Evolutionary conservation across 1,284 basidiomycete species (phyloP).

Genomic region (Tetrapyrgos nigripes): DNA sequence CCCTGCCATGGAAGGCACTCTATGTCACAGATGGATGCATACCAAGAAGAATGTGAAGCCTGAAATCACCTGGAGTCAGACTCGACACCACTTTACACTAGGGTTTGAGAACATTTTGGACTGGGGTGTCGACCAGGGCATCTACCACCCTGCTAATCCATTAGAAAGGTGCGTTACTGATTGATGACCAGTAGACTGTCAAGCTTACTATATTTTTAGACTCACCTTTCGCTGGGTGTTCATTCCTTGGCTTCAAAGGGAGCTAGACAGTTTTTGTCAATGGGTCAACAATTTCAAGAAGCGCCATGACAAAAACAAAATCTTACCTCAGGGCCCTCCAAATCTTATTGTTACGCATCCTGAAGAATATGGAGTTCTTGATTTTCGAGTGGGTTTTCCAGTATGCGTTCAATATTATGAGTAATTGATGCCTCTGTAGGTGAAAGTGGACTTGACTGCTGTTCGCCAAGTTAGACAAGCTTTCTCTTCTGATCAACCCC

Average conservation of each 20-base stretch:
- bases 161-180: constrained; percentile 33
- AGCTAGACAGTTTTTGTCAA: constrained; percentile 35
- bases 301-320: constrained; percentile 28
- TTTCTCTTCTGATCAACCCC: constrained; percentile 31
- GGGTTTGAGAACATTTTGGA: constrained; percentile 43
- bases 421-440: not conserved
- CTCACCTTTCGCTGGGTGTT: constrained; percentile 42
- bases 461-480: constrained; percentile 23
- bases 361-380: constrained; percentile 14
- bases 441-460: constrained; percentile 22
- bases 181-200: not conserved
- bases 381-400: constrained; percentile 35
- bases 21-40: constrained; percentile 41
- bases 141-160: constrained; percentile 33
- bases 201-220: constrained; percentile 22
- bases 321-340: constrained; percentile 41
- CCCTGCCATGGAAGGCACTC: constrained; percentile 33
- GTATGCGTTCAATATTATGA: not conserved
- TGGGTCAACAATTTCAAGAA: constrained; percentile 26
- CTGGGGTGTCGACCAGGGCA: constrained; percentile 32
- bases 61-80: constrained; percentile 40
- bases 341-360: constrained; percentile 28
- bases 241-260: constrained; percentile 44
- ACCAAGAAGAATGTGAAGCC: constrained; percentile 42
- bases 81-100: constrained; percentile 32